phyloP scores from a whole-genome alignment of 768 basidiomycete genomes.

The Russula sp. region DNA sequence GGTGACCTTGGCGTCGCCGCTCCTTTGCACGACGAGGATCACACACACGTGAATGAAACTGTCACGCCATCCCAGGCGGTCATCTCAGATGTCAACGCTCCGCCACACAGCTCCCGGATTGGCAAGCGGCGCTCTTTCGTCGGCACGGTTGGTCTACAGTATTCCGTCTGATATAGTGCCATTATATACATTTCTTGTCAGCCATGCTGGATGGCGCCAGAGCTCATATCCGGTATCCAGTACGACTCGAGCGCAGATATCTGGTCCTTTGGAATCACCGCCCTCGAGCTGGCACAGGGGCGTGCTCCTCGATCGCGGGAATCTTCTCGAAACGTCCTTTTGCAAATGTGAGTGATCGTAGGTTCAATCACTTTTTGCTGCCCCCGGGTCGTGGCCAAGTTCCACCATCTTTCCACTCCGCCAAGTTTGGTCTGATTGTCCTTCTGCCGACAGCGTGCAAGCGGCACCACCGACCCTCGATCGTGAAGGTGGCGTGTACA shows the following conservation, averaged over 20 bases:
- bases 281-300: slow-evolving; percentile 82
- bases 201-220: slow-evolving; percentile 98
- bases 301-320: slow-evolving; percentile 80
- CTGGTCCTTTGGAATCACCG: slow-evolving; percentile 96
- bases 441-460: slow-evolving; percentile 48
- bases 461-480: slow-evolving; percentile 75
- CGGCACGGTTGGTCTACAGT: slow-evolving; percentile 57
- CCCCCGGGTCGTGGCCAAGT: not conserved
- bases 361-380: not conserved
- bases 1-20: slow-evolving; percentile 93
- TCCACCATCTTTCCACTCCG: not conserved
- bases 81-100: slow-evolving; percentile 24
- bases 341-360: slow-evolving; percentile 53
- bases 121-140: slow-evolving; percentile 91
- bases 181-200: slow-evolving; percentile 24
- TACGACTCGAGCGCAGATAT: slow-evolving; percentile 90
- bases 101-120: slow-evolving; percentile 37
- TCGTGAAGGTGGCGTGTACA: slow-evolving; percentile 60
- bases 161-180: not conserved
- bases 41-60: slow-evolving; percentile 27
- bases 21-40: slow-evolving; percentile 64
- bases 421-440: not conserved
- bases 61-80: slow-evolving; percentile 28
- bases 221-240: slow-evolving; percentile 76
- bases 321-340: slow-evolving; percentile 63